Evolutionary conservation across 1,139 yeast genomes (phyloP).

Genomic region (Yamadazyma atlantica): DNA sequence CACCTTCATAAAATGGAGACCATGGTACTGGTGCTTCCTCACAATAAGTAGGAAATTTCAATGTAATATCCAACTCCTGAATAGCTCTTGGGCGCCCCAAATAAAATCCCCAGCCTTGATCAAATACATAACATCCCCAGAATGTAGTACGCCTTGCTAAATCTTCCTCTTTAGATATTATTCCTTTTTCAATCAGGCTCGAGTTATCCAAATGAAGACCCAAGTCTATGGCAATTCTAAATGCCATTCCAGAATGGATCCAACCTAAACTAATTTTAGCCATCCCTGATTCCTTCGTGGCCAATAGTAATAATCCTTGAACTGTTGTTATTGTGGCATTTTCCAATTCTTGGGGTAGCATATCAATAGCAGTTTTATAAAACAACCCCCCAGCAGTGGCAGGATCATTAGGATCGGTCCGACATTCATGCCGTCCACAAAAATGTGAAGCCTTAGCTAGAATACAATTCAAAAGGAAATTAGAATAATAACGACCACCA

Average conservation of each 20-base stretch:
- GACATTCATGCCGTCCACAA: conserved; percentile 5
- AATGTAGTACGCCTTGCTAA: conserved; percentile 11
- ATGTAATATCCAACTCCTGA: conserved; percentile 8
- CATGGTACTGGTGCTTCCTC: conserved; percentile 7
- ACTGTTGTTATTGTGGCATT: conserved; percentile 12
- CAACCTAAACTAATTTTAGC: conserved; percentile 12
- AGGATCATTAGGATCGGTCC: conserved; percentile 5
- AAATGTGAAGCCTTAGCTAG: conserved; percentile 11
- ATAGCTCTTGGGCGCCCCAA: conserved; percentile 13
- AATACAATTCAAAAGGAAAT: conserved; percentile 10
- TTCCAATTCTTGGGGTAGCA: conserved; percentile 13
- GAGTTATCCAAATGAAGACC: conserved; percentile 12
- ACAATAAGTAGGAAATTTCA: conserved; percentile 7
- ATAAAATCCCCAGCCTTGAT: conserved; percentile 14
- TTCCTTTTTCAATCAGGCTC: conserved; percentile 5
- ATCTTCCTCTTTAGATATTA: conserved; percentile 10
- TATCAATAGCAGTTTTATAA: conserved; percentile 9
- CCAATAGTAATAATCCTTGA: conserved; percentile 12
- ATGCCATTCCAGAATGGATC: conserved; percentile 15
- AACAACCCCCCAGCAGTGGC: conserved; percentile 7
- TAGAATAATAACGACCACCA: conserved; percentile 12
- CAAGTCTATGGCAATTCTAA: conserved; percentile 12
- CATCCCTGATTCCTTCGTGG: conserved; percentile 13
- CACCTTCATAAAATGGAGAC: conserved; percentile 8
- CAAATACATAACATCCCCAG: conserved; percentile 15